Conservation (phyloP, 768 basidiomycete species). For the Boletales sp. region DNA sequence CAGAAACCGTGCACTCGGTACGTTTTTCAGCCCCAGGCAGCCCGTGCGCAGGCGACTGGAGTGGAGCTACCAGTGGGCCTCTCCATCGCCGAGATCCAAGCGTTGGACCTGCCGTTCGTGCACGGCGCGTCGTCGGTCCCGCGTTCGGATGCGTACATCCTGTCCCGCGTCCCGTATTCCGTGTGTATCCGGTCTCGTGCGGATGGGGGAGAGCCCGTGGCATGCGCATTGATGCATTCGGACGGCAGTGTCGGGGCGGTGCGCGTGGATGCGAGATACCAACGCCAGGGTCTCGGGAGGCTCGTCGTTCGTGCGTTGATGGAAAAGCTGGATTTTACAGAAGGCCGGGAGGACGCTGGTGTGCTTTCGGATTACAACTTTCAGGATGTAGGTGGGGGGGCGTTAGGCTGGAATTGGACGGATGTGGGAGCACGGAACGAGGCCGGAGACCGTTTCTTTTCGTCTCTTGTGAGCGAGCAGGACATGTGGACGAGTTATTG, state of each 20-base stretch:
- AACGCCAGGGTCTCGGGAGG: conserved; percentile 11
- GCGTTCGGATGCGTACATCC: conserved; percentile 17
- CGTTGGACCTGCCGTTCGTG: conserved; percentile 14
- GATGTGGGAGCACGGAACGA: conserved; percentile 8
- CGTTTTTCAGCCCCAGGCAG: background rate
- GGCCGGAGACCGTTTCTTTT: conserved; percentile 9
- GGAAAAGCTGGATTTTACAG: conserved; percentile 7
- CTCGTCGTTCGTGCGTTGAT: conserved; percentile 8
- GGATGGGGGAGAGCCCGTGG: conserved; percentile 2
- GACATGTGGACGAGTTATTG: conserved; percentile 9
- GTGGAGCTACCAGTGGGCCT: background rate
- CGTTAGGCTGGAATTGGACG: conserved; percentile 22
- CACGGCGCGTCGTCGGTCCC: conserved; percentile 5
- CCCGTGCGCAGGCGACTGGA: background rate
- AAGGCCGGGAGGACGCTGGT: background rate
- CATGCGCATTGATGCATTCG: conserved; percentile 16
- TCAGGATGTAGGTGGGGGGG: conserved; percentile 19
- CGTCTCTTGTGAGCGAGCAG: conserved; percentile 7
- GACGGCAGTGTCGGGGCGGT: conserved; percentile 19
- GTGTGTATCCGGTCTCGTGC: conserved; percentile 17
- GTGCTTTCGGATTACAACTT: background rate
- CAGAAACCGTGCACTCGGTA: conserved; percentile 4
- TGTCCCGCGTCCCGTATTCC: conserved; percentile 17
- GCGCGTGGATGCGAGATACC: conserved; percentile 7
- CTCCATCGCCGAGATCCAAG: conserved; percentile 7